Evolutionary conservation across 306 rosid genomes (phyloP).

Genomic region (Abrus pulchellus): DNA sequence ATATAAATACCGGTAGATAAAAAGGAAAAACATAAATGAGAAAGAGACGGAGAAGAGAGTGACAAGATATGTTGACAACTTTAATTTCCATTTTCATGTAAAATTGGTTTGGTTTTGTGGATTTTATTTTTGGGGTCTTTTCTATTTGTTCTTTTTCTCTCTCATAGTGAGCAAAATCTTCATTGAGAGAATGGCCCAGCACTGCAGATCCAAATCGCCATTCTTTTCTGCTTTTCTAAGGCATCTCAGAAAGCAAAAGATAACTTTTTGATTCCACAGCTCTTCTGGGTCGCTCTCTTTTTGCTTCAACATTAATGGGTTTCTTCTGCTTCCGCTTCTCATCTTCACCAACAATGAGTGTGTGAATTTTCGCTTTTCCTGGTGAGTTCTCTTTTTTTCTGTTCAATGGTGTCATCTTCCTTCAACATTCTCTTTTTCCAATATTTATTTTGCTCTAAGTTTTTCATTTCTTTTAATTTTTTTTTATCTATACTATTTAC

Average conservation of each 20-base stretch:
- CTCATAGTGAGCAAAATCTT: conserved; percentile 55
- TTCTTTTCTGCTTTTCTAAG: conserved; percentile 55
- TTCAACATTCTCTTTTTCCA: conserved; percentile 30
- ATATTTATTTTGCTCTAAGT: not conserved
- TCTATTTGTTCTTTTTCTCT: conserved; percentile 37
- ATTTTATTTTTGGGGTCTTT: conserved; percentile 55
- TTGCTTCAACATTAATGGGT: conserved; percentile 27
- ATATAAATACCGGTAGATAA: not conserved
- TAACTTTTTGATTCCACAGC: conserved; percentile 50
- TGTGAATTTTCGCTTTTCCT: not conserved
- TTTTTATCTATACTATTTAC: not conserved
- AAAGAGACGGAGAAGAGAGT: conserved; percentile 39
- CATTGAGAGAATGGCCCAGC: conserved; percentile 72
- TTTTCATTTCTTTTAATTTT: not conserved
- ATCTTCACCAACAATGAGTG: conserved; percentile 44
- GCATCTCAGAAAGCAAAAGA: conserved; percentile 26
- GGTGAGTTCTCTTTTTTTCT: conserved; percentile 41
- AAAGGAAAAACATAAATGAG: conserved; percentile 49
- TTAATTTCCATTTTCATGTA: conserved; percentile 69
- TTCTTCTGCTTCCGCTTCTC: conserved; percentile 21
- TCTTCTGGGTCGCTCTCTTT: conserved; percentile 46
- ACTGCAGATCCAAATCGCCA: conserved; percentile 75
- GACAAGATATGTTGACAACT: conserved; percentile 52
- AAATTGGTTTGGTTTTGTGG: conserved; percentile 61
- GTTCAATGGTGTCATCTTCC: conserved; percentile 14